A percentile compares a stretch with the other conserved stretches of the same genome.
Evolutionary conservation across 768 basidiomycete species (phyloP).

Genomic region (Boletus speciosus): DNA sequence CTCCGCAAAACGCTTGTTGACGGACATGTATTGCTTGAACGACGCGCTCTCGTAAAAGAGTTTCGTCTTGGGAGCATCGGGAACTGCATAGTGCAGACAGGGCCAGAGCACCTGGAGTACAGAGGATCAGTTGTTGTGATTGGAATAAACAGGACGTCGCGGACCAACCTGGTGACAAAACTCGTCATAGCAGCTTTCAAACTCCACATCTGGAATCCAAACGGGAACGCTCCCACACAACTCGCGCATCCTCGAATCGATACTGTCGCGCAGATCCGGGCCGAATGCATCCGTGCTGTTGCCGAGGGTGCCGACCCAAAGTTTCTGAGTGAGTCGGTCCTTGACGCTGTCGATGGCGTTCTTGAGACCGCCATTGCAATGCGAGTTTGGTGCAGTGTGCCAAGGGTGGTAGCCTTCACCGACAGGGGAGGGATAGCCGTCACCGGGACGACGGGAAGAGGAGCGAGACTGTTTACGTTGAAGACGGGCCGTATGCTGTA

Average conservation of each 20-base stretch:
- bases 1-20: constrained; percentile 89
- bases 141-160: neutral
- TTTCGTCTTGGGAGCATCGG: constrained; percentile 84
- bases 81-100: constrained; percentile 80
- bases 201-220: constrained; percentile 81
- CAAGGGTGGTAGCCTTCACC: constrained; percentile 31
- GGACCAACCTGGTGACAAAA: constrained; percentile 75
- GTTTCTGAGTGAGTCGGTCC: constrained; percentile 45
- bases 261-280: constrained; percentile 50
- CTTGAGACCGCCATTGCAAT: constrained; percentile 80
- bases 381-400: constrained; percentile 59
- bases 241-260: constrained; percentile 49
- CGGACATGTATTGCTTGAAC: constrained; percentile 82
- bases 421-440: constrained; percentile 31
- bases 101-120: constrained; percentile 69
- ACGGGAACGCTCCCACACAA: constrained; percentile 50
- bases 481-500: constrained; percentile 36
- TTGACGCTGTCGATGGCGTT: constrained; percentile 75
- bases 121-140: constrained; percentile 17
- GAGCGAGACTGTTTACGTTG: constrained; percentile 55
- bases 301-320: constrained; percentile 74
- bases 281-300: constrained; percentile 63
- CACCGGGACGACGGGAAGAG: constrained; percentile 42
- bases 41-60: constrained; percentile 74
- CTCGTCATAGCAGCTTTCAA: constrained; percentile 76